Percentiles rank a stretch among this genome's conserved stretches.
These are phyloP conservation scores for Cyberlindnera maclurae DNA, from an alignment of 805 yeast genomes.

Conservation along the genomic window DNA sequence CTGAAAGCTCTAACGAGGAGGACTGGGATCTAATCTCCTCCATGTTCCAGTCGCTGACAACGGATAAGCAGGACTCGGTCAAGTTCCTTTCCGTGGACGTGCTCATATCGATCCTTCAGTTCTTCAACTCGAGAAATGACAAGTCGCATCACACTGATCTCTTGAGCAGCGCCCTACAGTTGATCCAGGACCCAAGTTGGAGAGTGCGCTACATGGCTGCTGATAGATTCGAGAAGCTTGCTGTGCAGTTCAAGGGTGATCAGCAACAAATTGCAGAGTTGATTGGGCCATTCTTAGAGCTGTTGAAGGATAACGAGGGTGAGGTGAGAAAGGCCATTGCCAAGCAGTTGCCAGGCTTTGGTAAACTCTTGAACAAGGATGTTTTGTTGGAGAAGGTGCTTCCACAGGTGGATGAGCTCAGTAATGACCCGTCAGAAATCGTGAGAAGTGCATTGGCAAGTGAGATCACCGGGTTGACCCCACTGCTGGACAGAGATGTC, in stretches of 20 bases:
- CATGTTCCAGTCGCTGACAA: slow-evolving; percentile 72
- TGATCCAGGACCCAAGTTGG: slow-evolving; percentile 91
- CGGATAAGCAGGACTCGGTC: slow-evolving; percentile 92
- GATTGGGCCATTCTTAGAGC: slow-evolving; percentile 54
- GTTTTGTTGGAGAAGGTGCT: slow-evolving; percentile 62
- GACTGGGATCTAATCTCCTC: slow-evolving; percentile 75
- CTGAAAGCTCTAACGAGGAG: slow-evolving; percentile 40
- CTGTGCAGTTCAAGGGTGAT: slow-evolving; percentile 52
- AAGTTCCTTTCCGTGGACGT: slow-evolving; percentile 86
- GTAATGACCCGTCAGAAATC: slow-evolving; percentile 86
- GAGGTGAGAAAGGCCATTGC: slow-evolving; percentile 95
- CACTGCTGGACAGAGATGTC: slow-evolving; percentile 74
- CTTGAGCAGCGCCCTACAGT: slow-evolving; percentile 55
- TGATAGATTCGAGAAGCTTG: slow-evolving; percentile 77
- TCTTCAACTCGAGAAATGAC: slow-evolving; percentile 54
- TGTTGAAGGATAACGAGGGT: slow-evolving; percentile 90
- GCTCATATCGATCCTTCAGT: slow-evolving; percentile 70
- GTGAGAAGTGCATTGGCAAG: slow-evolving; percentile 91
- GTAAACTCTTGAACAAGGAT: slow-evolving; percentile 43
- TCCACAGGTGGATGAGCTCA: slow-evolving; percentile 76
- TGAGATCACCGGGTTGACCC: slow-evolving; percentile 80
- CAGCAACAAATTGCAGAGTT: slow-evolving; percentile 46
- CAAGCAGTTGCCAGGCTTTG: slow-evolving; percentile 78
- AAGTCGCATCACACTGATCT: slow-evolving; percentile 54
- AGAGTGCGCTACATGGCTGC: slow-evolving; percentile 97